Percentiles rank a stretch among this genome's conserved stretches.
phyloP scores from a whole-genome alignment of 805 yeast species.

The Metschnikowia henanensis region DNA sequence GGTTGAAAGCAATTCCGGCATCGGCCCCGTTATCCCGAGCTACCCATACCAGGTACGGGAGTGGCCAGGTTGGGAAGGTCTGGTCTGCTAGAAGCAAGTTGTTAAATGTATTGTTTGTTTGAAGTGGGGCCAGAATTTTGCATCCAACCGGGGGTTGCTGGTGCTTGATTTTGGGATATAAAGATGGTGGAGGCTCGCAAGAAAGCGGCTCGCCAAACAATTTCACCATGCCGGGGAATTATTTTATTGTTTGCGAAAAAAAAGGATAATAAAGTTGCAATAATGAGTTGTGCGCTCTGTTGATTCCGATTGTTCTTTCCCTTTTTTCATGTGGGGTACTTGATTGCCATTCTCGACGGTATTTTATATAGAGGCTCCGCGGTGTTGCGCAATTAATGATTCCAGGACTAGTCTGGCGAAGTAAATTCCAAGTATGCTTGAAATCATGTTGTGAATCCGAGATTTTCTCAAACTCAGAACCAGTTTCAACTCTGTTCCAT shows the following conservation, averaged over 20 bases:
- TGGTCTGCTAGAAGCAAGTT: conserved; percentile 69
- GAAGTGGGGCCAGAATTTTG: conserved; percentile 43
- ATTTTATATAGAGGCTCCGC: too few relatives aligned
- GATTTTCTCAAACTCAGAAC: too few relatives aligned
- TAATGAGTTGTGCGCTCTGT: neutral
- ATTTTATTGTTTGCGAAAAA: neutral
- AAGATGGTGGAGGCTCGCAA: conserved; percentile 41
- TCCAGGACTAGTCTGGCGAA: too few relatives aligned
- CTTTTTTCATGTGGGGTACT: too few relatives aligned
- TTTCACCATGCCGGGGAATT: conserved; percentile 4
- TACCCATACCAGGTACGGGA: conserved; percentile 77
- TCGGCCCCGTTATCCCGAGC: conserved; percentile 46
- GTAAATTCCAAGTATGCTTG: too few relatives aligned
- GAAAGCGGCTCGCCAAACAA: conserved; percentile 45
- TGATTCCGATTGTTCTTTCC: too few relatives aligned
- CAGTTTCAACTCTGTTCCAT: too few relatives aligned
- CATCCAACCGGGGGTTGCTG: conserved; percentile 37
- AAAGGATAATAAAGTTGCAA: too few relatives aligned
- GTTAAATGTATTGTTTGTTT: conserved; percentile 79
- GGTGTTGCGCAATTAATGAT: too few relatives aligned
- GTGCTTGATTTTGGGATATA: conserved; percentile 39
- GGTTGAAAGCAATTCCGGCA: conserved; percentile 67
- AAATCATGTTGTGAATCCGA: too few relatives aligned
- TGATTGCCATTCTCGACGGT: too few relatives aligned
- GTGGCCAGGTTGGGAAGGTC: conserved; percentile 73